Evolutionary conservation across 805 yeast species (phyloP).

Genomic region (Lachancea dasiensis): DNA sequence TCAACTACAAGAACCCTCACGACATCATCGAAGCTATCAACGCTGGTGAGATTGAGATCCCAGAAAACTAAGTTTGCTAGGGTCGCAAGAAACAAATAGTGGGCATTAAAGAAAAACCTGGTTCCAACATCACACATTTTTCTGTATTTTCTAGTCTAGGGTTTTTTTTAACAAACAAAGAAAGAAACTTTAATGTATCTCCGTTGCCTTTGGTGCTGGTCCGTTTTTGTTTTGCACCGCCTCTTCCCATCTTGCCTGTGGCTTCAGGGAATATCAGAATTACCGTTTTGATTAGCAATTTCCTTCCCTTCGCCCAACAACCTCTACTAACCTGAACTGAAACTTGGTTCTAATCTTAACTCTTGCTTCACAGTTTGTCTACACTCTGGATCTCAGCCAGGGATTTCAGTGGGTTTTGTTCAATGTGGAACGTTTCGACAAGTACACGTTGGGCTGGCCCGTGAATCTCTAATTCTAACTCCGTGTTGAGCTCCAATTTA

Average conservation of each 20-base stretch:
- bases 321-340: too few relatives aligned
- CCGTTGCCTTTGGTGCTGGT: slow-evolving; percentile 11
- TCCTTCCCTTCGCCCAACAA: too few relatives aligned
- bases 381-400: slow-evolving; percentile 82
- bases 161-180: slow-evolving; percentile 18
- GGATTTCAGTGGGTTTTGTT: slow-evolving; percentile 1
- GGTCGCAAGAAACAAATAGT: slow-evolving; percentile 13
- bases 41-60: slow-evolving; percentile 90
- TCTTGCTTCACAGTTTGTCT: slow-evolving; percentile 46
- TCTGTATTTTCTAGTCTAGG: slow-evolving; percentile 30
- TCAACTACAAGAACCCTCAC: slow-evolving; percentile 98
- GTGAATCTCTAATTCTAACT: slow-evolving; percentile 9
- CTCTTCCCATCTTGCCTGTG: too few relatives aligned
- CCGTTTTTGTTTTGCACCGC: not conserved
- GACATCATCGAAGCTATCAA: slow-evolving; percentile 97
- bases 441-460: not conserved
- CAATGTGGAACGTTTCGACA: slow-evolving; percentile 12
- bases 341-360: too few relatives aligned
- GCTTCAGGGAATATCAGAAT: too few relatives aligned
- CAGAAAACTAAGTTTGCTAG: slow-evolving; percentile 30
- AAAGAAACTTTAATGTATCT: slow-evolving; percentile 22
- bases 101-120: slow-evolving; percentile 9
- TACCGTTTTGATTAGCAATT: not conserved
- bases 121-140: slow-evolving; percentile 16
- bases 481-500: slow-evolving; percentile 78